Conservation (phyloP, 2,329 filamentous ascomycete species). For the Zymoseptoria crescenta region DNA sequence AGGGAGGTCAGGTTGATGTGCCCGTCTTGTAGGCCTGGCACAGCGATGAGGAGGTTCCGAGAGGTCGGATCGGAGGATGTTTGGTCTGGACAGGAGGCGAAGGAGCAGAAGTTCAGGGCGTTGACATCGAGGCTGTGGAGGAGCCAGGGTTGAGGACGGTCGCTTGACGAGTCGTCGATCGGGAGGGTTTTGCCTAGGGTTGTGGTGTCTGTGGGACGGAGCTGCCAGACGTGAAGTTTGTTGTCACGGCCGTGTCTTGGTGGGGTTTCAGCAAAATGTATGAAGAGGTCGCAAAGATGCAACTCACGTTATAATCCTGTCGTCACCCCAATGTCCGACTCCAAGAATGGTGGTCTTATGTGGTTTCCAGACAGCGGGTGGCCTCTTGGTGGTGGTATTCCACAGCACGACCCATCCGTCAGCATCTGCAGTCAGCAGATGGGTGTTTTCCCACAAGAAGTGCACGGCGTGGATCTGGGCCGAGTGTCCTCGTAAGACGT, state of each 20-base stretch:
- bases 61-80: conserved; percentile 8
- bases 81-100: conserved; percentile 41
- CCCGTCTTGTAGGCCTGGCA: conserved; percentile 51
- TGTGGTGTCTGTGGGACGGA: conserved; percentile 53
- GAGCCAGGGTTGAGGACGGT: conserved; percentile 68
- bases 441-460: conserved; percentile 65
- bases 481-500: conserved; percentile 78
- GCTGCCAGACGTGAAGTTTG: conserved; percentile 75
- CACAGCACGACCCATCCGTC: conserved; percentile 84
- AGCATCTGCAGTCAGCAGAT: conserved; percentile 78
- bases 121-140: conserved; percentile 78
- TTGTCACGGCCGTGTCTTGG: conserved; percentile 82
- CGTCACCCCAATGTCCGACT: conserved; percentile 60
- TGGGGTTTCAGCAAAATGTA: conserved; percentile 3
- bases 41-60: conserved; percentile 57
- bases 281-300: neutral
- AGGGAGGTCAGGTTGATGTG: conserved; percentile 76
- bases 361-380: conserved; percentile 77
- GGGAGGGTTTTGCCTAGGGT: conserved; percentile 62
- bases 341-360: conserved; percentile 72
- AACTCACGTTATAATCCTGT: conserved; percentile 74
- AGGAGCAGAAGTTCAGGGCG: conserved; percentile 90
- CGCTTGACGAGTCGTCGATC: conserved; percentile 48
- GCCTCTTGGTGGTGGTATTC: conserved; percentile 73
- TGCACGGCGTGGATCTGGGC: conserved; percentile 68